Conservation (phyloP, 352 stramenopile genomes). For the Pythium utonaiense region DNA sequence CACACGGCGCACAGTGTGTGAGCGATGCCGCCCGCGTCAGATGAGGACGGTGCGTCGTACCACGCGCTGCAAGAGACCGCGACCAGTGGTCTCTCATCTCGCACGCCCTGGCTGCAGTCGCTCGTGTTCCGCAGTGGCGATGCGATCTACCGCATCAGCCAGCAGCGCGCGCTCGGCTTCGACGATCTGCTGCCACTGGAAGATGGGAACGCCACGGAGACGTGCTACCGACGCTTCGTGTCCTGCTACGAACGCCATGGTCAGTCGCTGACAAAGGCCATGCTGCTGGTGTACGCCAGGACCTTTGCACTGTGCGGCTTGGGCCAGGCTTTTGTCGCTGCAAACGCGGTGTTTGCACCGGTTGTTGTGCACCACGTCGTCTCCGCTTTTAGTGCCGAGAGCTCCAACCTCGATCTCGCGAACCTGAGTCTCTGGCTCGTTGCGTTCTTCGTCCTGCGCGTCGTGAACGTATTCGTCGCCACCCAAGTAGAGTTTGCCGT, state of each 20-base stretch:
- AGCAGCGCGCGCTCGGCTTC: constrained; percentile 37
- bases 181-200: constrained; percentile 43
- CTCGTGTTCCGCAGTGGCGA: constrained; percentile 7
- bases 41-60: background rate
- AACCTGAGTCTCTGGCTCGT: constrained; percentile 31
- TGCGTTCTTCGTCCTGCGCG: constrained; percentile 35
- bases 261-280: constrained; percentile 29
- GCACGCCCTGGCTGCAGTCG: background rate
- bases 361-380: constrained; percentile 45
- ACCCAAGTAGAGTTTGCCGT: constrained; percentile 27
- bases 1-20: too few relatives aligned
- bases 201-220: constrained; percentile 22
- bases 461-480: constrained; percentile 29
- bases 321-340: constrained; percentile 28
- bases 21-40: background rate
- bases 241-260: constrained; percentile 22
- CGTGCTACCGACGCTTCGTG: constrained; percentile 29
- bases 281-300: constrained; percentile 23
- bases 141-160: constrained; percentile 22
- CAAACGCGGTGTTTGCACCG: constrained; percentile 36
- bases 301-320: constrained; percentile 29
- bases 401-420: constrained; percentile 21
- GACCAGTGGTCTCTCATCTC: background rate
- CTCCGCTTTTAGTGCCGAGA: constrained; percentile 19
- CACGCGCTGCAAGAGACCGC: background rate